A percentile compares a stretch with the other conserved stretches of the same genome.
Conservation (phyloP, 2,329 filamentous ascomycete species). For the Spiromastix sp. region DNA sequence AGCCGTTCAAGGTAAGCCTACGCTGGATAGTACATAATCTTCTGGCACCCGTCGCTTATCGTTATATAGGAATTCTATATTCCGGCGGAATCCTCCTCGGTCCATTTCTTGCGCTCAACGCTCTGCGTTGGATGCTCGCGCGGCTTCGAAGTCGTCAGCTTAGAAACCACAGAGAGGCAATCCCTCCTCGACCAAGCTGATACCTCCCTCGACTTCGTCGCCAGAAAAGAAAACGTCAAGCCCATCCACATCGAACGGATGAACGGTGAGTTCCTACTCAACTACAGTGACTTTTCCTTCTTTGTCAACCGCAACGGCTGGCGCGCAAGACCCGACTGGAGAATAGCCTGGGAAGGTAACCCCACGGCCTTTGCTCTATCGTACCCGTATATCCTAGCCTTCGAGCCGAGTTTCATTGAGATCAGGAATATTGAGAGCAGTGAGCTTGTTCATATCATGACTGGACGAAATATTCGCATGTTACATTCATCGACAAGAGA, state of each 20-base stretch:
- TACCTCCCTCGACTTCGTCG: conserved; percentile 94
- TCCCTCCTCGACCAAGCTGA: conserved; percentile 94
- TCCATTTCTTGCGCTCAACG: conserved; percentile 94
- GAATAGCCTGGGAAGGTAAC: conserved; percentile 92
- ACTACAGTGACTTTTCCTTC: conserved; percentile 98
- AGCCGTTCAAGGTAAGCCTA: conserved; percentile 65
- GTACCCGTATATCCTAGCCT: conserved; percentile 93
- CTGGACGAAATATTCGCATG: conserved; percentile 94
- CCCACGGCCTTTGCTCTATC: conserved; percentile 89
- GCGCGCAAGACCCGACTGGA: conserved; percentile 92
- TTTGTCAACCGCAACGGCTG: conserved; percentile 98
- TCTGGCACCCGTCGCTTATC: neutral
- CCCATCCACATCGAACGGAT: conserved; percentile 96
- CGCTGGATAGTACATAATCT: neutral
- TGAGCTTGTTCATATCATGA: conserved; percentile 84
- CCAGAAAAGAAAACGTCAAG: conserved; percentile 82
- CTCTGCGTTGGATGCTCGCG: conserved; percentile 91
- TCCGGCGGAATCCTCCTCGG: conserved; percentile 92
- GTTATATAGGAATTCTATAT: conserved; percentile 77
- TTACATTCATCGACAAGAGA: conserved; percentile 94
- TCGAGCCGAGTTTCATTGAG: conserved; percentile 96
- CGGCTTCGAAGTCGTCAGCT: conserved; percentile 92
- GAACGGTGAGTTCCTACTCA: conserved; percentile 92
- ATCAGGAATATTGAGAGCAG: conserved; percentile 91
- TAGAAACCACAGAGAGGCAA: conserved; percentile 97